phyloP scores from a whole-genome alignment of 1,284 basidiomycete species.

The Agroathelia rolfsii region DNA sequence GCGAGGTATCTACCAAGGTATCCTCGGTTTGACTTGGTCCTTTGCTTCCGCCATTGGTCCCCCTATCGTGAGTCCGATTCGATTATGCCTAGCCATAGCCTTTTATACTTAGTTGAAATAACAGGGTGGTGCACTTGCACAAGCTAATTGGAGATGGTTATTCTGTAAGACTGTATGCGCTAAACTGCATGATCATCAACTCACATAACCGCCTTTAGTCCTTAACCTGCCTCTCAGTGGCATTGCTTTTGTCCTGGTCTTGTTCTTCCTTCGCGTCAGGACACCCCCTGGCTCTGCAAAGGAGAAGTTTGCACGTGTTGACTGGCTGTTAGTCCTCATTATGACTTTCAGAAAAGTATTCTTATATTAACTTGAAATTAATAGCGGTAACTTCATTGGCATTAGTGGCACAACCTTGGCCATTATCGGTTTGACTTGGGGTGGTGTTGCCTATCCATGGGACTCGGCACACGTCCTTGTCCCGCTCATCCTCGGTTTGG shows the following conservation, averaged over 20 bases:
- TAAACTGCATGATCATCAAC: not conserved
- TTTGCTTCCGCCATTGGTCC: conserved; percentile 24
- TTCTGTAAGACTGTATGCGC: conserved; percentile 16
- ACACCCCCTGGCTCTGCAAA: conserved; percentile 17
- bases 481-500: conserved; percentile 30
- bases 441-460: conserved; percentile 30
- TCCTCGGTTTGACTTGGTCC: conserved; percentile 24
- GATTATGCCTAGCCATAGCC: conserved; percentile 5
- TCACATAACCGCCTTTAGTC: conserved; percentile 11
- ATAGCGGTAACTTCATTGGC: conserved; percentile 29
- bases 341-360: too few relatives aligned
- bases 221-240: conserved; percentile 28
- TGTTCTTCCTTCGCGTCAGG: conserved; percentile 21
- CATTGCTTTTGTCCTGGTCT: conserved; percentile 23
- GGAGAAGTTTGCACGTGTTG: conserved; percentile 16
- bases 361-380: too few relatives aligned
- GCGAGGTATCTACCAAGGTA: conserved; percentile 25
- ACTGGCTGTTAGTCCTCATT: conserved; percentile 15
- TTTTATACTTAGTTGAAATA: not conserved
- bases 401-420: conserved; percentile 21
- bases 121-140: conserved; percentile 14
- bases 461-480: conserved; percentile 27
- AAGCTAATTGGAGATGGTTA: conserved; percentile 19
- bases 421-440: conserved; percentile 30
- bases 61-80: conserved; percentile 19